Conservation (phyloP, 805 yeast genomes). For the Komagataella phaffii region DNA sequence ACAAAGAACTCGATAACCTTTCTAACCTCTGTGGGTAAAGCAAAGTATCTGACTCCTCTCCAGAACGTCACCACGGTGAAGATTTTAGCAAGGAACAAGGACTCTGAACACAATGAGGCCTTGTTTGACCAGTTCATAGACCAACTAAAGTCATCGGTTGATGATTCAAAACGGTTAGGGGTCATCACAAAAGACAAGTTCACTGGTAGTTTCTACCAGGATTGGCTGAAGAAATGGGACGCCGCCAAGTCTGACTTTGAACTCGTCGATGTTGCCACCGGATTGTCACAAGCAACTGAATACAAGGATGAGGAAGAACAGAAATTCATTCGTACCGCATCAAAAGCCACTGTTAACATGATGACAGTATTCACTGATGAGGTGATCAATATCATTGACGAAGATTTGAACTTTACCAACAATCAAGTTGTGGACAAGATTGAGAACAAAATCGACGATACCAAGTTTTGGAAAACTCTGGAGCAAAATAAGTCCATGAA, state of each 20-base stretch:
- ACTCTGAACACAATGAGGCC: slow-evolving; percentile 57
- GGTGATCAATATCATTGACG: slow-evolving; percentile 79
- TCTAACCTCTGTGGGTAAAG: slow-evolving; percentile 75
- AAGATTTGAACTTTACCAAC: slow-evolving; percentile 67
- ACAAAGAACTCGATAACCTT: slow-evolving; percentile 45
- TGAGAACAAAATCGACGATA: slow-evolving; percentile 72
- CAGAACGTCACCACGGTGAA: slow-evolving; percentile 25
- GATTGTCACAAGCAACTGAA: slow-evolving; percentile 48
- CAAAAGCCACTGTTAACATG: slow-evolving; percentile 65
- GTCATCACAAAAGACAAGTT: slow-evolving; percentile 65
- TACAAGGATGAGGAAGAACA: slow-evolving; percentile 73
- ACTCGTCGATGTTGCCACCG: slow-evolving; percentile 38
- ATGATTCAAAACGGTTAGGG: slow-evolving; percentile 3
- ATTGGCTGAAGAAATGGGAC: slow-evolving; percentile 45
- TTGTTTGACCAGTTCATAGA: slow-evolving; percentile 46
- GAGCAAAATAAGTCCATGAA: slow-evolving; percentile 32
- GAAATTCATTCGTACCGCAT: slow-evolving; percentile 48
- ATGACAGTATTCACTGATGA: slow-evolving; percentile 79
- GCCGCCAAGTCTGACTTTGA: slow-evolving; percentile 24
- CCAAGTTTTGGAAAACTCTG: slow-evolving; percentile 45
- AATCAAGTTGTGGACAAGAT: slow-evolving; percentile 59
- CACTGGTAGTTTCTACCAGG: slow-evolving; percentile 73
- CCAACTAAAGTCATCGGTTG: slow-evolving; percentile 29
- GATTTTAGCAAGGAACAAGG: slow-evolving; percentile 72
- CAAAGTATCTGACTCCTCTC: slow-evolving; percentile 60